Base-by-base conservation (phyloP, 192 early-diverging fungal genomes). In the Backusella sp. region DNA sequence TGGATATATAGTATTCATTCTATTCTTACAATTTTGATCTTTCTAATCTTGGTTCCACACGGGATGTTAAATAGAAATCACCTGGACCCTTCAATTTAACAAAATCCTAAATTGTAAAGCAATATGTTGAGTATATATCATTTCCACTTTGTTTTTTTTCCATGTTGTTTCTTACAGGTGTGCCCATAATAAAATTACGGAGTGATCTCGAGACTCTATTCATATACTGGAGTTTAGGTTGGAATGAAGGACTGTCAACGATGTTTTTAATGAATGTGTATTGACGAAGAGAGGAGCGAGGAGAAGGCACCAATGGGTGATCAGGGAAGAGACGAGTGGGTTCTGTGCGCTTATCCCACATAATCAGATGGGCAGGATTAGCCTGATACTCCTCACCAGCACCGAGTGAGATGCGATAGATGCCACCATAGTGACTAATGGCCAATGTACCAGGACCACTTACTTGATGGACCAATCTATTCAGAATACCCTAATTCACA, bases 301-400 rank as follows among this genome's bases (percentile, higher is more conserved):
- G 81, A 0, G 83, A 82, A 41, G 80, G 83, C 32, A 86, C 73
- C 44, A 80, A 72, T 15, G 75, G 30, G 7, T 79, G 76, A 11
- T 78, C 46, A n/a, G 83, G 72, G 35, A 79, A 76, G 21, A 85
- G 69, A 34, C 84, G 75, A 23, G 82, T 77, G 11, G 89, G 89
- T 30, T 80, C 70, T 15, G 89, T 86, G 8, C 84, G 77, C 26
- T 84, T 78, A 68, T 88, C 86, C 89, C 89, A 90, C 15, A 88
- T 82, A 23, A 90, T 82, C 70, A 90, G 62, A 49, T 90, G 76
- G 70, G 80, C 83, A 26, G 92, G 90, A 77, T 92, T 91, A 19
- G 92, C 92, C 19, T 90, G 77, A 68, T 92, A 93, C 76, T 91
- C 89, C 72, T 95, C 92, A n/a, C 84, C 88, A 11, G 89, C 84